Conservation (phyloP, 345 rosid species). For the Eucalyptus shirleyi region DNA sequence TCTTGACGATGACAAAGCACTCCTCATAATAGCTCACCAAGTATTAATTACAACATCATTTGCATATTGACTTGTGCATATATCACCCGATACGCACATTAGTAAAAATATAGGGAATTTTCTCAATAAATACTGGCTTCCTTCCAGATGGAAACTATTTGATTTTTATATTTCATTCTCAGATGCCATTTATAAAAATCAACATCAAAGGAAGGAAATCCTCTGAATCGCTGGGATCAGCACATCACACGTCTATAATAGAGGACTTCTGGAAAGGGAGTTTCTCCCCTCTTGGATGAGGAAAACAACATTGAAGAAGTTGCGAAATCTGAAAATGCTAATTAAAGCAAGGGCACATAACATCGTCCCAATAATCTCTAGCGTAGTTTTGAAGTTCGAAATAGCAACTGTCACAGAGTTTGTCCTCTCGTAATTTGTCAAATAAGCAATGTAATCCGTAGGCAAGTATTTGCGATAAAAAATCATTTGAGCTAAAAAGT, state of each 20-base stretch:
- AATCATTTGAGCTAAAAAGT: background rate
- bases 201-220: background rate
- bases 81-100: background rate
- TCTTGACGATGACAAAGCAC: background rate
- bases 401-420: background rate
- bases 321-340: no score
- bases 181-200: no score
- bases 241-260: background rate
- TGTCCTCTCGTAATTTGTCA: background rate
- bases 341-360: no score
- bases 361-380: background rate
- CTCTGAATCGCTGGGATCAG: background rate
- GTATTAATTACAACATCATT: background rate
- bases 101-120: background rate
- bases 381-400: background rate
- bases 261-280: background rate
- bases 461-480: rapidly evolving
- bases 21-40: background rate
- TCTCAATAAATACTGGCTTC: background rate
- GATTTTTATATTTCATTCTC: no score
- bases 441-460: background rate
- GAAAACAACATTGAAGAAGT: background rate
- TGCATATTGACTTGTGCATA: background rate
- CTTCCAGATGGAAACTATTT: no score
- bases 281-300: background rate